Evolutionary conservation across 2,329 filamentous ascomycete species (phyloP).

Genomic region (Tolypocladium endophyticum): DNA sequence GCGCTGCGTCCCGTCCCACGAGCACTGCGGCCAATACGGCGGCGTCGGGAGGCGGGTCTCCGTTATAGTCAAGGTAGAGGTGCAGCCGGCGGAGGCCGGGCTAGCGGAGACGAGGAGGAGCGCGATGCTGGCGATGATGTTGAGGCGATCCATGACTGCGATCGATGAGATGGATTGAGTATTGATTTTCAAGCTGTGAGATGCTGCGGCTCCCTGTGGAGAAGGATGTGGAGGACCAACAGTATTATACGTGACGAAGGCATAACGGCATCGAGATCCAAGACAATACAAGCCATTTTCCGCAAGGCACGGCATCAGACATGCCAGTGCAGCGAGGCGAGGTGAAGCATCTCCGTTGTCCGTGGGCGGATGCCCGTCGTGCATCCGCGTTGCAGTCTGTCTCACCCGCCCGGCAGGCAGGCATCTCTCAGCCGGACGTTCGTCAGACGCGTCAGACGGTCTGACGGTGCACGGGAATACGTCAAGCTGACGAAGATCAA

Average conservation of each 20-base stretch:
- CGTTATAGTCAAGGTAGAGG: slow-evolving; percentile 14
- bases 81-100: slow-evolving; percentile 11
- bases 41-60: slow-evolving; percentile 12
- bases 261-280: not conserved
- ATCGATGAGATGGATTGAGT: not conserved
- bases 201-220: not conserved
- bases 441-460: not conserved
- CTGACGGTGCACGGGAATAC: not conserved
- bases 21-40: slow-evolving; percentile 17
- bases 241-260: not conserved
- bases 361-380: not conserved
- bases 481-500: not conserved
- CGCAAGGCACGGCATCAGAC: not conserved
- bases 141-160: not conserved
- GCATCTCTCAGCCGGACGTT: not conserved
- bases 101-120: not conserved
- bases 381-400: not conserved
- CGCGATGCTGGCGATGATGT: not conserved
- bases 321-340: not conserved
- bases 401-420: not conserved
- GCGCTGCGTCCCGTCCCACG: slow-evolving; percentile 11
- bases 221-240: not conserved
- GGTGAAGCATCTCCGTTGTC: not conserved
- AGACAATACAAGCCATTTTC: not conserved
- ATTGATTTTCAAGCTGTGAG: not conserved